Base-by-base conservation (phyloP, 2,329 filamentous ascomycete species). In the Paecilomyces variotii region DNA sequence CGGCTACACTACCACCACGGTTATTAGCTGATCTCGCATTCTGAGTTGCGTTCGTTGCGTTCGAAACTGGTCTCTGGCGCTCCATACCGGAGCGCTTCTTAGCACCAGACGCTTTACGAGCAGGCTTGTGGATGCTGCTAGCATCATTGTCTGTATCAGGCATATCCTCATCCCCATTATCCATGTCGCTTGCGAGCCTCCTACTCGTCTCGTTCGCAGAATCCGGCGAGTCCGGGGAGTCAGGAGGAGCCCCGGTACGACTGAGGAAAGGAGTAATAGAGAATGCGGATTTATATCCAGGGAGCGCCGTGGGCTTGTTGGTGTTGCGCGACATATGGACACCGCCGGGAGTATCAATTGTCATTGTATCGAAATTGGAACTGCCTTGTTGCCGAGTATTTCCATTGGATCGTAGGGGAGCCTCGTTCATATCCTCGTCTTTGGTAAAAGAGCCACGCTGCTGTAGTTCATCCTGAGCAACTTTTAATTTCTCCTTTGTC, bases 181-280 rank as follows among this genome's bases (percentile, higher is more conserved):
- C 56, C 27, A 57, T 54, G 10, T 51, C 26, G 30, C 54, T 53
- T 12, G 19, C 57, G 27, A 62, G 60, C n/a, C 63, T 53, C 49
- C 69, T 65, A 55, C 70, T 64, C 28, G 63, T 58, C 26, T 71
- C 66, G 35, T 62, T 60, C n/a, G 66, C 66, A 27, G 70, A 70
- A 35, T 67, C 61, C 32, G 64, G 65, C 26, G 70, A 70, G 45
- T 67, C 61, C 32, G 64, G 65, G 11, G 68, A 67, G 50, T 67
- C 66, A 35, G 76, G 74, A 12, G 87, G 76, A 62, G 79, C 87
- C 61, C 81, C 85, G 27, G 84, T 87, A 55, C 87, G 85, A 72
- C 92, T 96, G 61, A 97, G 80, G 78, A 96, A 97, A 0, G 93
- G 93, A 0, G 93, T 97, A 63, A 97, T 91, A 3, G 91, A 96